Evolutionary conservation across 768 basidiomycete species (phyloP), one percentile per base, ranked within the genome.

Genomic region (Trametes cingulata): DNA sequence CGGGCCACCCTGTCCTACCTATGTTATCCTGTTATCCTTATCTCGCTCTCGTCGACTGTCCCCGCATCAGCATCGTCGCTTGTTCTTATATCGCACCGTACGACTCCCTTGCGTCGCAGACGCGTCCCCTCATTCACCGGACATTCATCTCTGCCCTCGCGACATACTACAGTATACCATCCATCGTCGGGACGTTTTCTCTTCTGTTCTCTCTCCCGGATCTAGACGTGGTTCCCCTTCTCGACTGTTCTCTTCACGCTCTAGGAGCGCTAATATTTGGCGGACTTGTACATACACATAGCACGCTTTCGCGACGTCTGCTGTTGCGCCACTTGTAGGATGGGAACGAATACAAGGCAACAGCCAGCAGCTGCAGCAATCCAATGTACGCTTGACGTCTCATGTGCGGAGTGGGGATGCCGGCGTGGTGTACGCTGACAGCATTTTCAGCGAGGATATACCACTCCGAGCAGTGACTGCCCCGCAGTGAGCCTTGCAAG

Each of bases 71-170:
- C 56, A 33, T 2, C 14, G 17, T 29, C n/a, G 20, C 33, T 22
- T 51, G 49, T 51, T 51, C 33, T 37, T 35, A 13, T 51, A 37
- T 37, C 42, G n/a, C 49, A 19, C 19, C 42, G 24, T 39, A 57
- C 45, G 43, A 36, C 25, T 43, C 14, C 19, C 22, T 48, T 57
- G 56, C 56, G 56, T 47, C 56, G 19, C n/a, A 40, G 56, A 35
- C 56, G 56, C 56, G 56, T 57, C 56, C 56, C 56, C 47, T 57
- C 56, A 27, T 57, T 56, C 29, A 29, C 17, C 20, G 35, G n/a
- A 42, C 54, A 13, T 17, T 22, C 42, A 51, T 20, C 13, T 35
- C 19, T 15, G 12, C 36, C n/a, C n/a, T 46, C 45, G 40, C 14
- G 33, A 15, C 33, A 39, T 39, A 19, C 25, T 56, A 47, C 43